Base-by-base conservation (phyloP, 2,329 filamentous ascomycete genomes). In the Ceratocystiopsis brevicomis region DNA sequence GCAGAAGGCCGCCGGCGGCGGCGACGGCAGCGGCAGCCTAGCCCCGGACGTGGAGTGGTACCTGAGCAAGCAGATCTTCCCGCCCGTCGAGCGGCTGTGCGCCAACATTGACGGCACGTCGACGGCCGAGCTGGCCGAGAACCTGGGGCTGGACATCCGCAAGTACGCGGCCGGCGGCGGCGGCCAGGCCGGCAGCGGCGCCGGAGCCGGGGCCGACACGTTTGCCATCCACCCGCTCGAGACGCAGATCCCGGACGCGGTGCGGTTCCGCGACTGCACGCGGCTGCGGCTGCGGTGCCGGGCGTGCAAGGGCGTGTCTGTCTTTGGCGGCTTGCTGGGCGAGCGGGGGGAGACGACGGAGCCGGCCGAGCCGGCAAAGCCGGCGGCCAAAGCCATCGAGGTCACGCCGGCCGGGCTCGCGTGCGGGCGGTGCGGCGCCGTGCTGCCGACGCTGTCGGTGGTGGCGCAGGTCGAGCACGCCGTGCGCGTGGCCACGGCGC, bases 11-110 rank as follows among this genome's bases (percentile, higher is more conserved):
- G 81, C 82, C 51, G 77, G 77, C 79, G 1, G 78, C n/a, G n/a
- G n/a, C n/a, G n/a, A n/a, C n/a, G n/a, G n/a, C n/a, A n/a, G n/a
- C n/a, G n/a, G n/a, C n/a, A n/a, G 67, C 1, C 69, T 98, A 8
- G 71, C 79, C 45, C 84, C 87, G 2, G 90, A 98, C 55, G 73
- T 95, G n/a, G 90, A 98, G 57, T 96, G 87, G 73, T 98, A 98
- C 59, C 75, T 98, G 36, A 81, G 85, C 65, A 98, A 98, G 66
- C 90, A 98, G 61, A 95, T 98, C 46, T 85, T 98, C 62, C 90
- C 90, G 12, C 90, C 90, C 0, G 90, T 98, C 21, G 90, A 98
- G 64, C 84, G 90, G 69, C 77, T 98, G 18, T 98, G 90, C 58
- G 90, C 88, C 48, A 94, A 93, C 47, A 95, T 98, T 54, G 75